Conservation (phyloP, 208 protist genomes). For the Trypanosoma congolense region DNA sequence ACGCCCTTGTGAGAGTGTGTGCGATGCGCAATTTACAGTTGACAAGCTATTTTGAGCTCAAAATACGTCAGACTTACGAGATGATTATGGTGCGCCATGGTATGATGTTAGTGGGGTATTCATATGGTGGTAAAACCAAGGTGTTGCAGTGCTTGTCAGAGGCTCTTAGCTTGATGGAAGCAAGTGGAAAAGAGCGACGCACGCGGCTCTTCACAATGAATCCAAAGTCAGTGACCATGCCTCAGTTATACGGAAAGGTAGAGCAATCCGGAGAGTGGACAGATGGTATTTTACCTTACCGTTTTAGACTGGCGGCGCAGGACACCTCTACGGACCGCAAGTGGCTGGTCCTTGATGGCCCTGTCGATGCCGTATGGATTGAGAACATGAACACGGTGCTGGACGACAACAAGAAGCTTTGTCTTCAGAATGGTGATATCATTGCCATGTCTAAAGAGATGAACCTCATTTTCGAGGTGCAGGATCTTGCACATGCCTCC, state of each 20-base stretch:
- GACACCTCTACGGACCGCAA: constrained; percentile 85
- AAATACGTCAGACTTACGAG: constrained; percentile 93
- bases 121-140: constrained; percentile 91
- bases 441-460: constrained; percentile 95
- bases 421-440: constrained; percentile 95
- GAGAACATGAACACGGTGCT: constrained; percentile 99
- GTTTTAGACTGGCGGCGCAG: constrained; percentile 86
- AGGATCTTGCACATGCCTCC: constrained; percentile 95
- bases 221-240: constrained; percentile 94
- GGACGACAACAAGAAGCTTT: constrained; percentile 98
- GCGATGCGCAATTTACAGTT: constrained; percentile 78
- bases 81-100: constrained; percentile 97
- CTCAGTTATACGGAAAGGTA: constrained; percentile 94
- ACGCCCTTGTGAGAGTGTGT: constrained; percentile 59
- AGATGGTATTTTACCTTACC: constrained; percentile 94
- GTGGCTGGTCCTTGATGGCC: constrained; percentile 96
- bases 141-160: constrained; percentile 82
- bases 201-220: constrained; percentile 90
- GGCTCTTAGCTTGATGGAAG: constrained; percentile 79
- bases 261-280: constrained; percentile 96
- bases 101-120: constrained; percentile 96
- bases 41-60: constrained; percentile 87
- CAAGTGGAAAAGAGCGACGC: constrained; percentile 61
- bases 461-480: constrained; percentile 97
- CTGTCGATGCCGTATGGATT: constrained; percentile 99